Evolutionary conservation across 805 yeast genomes (phyloP).

Genomic region (Saturnispora diversa): DNA sequence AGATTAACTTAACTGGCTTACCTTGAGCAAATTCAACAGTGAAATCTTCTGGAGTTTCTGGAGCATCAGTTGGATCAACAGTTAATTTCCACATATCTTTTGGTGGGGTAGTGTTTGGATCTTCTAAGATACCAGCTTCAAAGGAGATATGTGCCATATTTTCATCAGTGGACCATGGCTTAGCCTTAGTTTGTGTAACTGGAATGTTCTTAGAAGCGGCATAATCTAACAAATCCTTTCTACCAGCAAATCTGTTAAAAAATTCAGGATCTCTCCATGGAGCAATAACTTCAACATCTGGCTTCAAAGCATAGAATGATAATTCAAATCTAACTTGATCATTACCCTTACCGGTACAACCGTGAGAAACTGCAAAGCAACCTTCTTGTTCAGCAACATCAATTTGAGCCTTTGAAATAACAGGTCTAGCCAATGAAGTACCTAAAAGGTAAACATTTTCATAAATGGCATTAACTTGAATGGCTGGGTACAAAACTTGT

Average conservation of each 20-base stretch:
- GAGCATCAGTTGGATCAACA: slow-evolving; percentile 92
- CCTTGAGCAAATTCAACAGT: slow-evolving; percentile 78
- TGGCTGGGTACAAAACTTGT: slow-evolving; percentile 90
- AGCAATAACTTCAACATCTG: slow-evolving; percentile 92
- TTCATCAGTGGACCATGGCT: slow-evolving; percentile 99
- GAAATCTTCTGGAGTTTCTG: slow-evolving; percentile 85
- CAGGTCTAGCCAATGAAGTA: slow-evolving; percentile 97
- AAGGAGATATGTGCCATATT: slow-evolving; percentile 98
- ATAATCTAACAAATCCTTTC: slow-evolving; percentile 90
- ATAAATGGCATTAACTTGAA: slow-evolving; percentile 94
- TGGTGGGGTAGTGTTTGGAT: slow-evolving; percentile 98
- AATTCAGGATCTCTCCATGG: slow-evolving; percentile 99
- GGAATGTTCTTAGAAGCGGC: slow-evolving; percentile 89
- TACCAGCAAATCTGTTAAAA: slow-evolving; percentile 94
- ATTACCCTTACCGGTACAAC: slow-evolving; percentile 99
- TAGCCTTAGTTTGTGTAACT: slow-evolving; percentile 94
- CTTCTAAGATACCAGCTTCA: slow-evolving; percentile 99
- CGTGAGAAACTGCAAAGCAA: slow-evolving; percentile 97
- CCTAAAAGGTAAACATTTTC: slow-evolving; percentile 96
- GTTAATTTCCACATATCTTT: slow-evolving; percentile 99
- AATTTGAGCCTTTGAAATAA: slow-evolving; percentile 96
- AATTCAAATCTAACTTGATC: slow-evolving; percentile 98
- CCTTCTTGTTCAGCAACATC: slow-evolving; percentile 95
- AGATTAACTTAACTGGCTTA: slow-evolving; percentile 71
- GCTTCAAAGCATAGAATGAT: slow-evolving; percentile 94